Percentiles rank a stretch among this genome's conserved stretches.
Evolutionary conservation across 1,284 basidiomycete species (phyloP).

Genomic region (Rhodotorula mucilaginosa): DNA sequence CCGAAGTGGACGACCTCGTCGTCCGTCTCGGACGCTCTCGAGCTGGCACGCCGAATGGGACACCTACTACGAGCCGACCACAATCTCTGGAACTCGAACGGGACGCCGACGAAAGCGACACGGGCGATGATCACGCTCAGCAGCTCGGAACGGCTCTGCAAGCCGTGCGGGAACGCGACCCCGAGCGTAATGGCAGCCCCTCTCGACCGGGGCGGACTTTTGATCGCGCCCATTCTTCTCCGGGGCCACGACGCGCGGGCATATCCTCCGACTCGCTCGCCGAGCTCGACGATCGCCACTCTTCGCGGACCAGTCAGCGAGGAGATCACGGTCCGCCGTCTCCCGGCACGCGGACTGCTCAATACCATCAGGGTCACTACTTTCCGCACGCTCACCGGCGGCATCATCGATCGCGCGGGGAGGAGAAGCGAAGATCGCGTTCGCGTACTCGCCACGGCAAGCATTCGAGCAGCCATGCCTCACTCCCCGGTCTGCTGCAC

Average conservation of each 20-base stretch:
- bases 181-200: not conserved
- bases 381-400: not conserved
- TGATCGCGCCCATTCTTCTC: not conserved
- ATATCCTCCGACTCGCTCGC: slow-evolving; percentile 18
- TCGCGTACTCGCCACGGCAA: slow-evolving; percentile 22
- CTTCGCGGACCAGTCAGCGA: not conserved
- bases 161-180: not conserved
- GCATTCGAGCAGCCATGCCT: slow-evolving; percentile 22
- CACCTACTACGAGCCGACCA: slow-evolving; percentile 18
- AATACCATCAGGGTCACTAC: not conserved
- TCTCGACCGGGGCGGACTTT: not conserved
- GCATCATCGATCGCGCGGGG: not conserved
- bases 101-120: not conserved
- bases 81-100: slow-evolving; percentile 12
- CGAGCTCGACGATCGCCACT: slow-evolving; percentile 15
- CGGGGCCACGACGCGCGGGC: slow-evolving; percentile 2
- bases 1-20: slow-evolving; percentile 30
- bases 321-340: not conserved
- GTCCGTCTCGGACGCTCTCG: slow-evolving; percentile 34
- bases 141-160: slow-evolving; percentile 19
- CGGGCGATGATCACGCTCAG: not conserved
- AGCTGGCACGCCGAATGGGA: slow-evolving; percentile 12
- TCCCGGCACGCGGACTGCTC: not conserved
- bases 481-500: slow-evolving; percentile 29
- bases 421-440: slow-evolving; percentile 9